Base-by-base conservation (phyloP, 176 grass and related monocot species). In the Hordeum marinum region DNA sequence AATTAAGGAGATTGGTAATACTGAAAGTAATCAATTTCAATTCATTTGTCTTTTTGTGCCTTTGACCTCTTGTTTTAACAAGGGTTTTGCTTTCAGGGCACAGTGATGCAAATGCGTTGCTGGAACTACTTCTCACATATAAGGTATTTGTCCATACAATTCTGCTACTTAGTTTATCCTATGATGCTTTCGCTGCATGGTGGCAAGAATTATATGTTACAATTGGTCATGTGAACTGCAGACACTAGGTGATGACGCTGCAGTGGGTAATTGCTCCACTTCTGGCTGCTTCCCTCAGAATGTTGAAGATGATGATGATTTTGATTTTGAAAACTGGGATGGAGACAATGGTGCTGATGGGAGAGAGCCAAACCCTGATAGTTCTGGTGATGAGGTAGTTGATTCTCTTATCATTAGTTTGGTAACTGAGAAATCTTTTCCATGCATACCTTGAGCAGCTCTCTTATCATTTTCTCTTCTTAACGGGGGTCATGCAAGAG, bases 121-220 rank as follows among this genome's bases (percentile, higher is more conserved):
- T 98, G 7, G 83, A 98, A 35, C 80, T 89, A 71, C 82, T 98
- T 35, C 90, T 98, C 34, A 94, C 90, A 8, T 90, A 94, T 74
- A 18, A 84, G 78, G 95, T 94, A 55, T 61, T 69, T 11, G n/a
- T 24, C 52, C n/a, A n/a, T 65, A 32, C 63, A 20, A 34, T 69
- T 87, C 52, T 24, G 20, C 82, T 21, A 85, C 58, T 68, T 13
- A 64, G 34, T 59, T 89, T 52, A 80, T 32, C 43, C 9, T 20
- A 5, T 87, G 58, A 46, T 87, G 21, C 5, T 76, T 8, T 75
- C 29, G 26, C 63, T 77, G 18, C 43, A 75, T 25, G n/a, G 31
- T 41, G 32, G 9, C 3, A 63, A 78, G 66, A 26, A 75, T 40
- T 81, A 8, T 11, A 77, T 80, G 46, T 80, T 79, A 80, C 40